Evolutionary conservation across 495 filamentous ascomycete species (phyloP).

Genomic region (Letharia lupina): DNA sequence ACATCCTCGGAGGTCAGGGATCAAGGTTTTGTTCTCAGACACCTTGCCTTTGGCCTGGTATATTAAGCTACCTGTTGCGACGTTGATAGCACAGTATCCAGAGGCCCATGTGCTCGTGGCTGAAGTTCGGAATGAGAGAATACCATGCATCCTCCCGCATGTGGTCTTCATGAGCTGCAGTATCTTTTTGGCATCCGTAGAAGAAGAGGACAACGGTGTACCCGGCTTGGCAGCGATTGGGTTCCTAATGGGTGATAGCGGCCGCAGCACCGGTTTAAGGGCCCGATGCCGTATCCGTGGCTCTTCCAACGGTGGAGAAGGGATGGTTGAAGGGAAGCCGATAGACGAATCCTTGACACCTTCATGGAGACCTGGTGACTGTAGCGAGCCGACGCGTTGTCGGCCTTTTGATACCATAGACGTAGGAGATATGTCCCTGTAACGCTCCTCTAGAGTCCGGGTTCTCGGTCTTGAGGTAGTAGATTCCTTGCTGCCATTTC

Average conservation of each 20-base stretch:
- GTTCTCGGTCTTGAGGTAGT: constrained; percentile 43
- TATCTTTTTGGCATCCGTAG: constrained; percentile 43
- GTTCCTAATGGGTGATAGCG: constrained; percentile 29
- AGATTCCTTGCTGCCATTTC: constrained; percentile 14
- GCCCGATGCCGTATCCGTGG: constrained; percentile 34
- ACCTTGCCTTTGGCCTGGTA: constrained; percentile 51
- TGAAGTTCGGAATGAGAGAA: constrained; percentile 50
- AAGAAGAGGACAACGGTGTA: constrained; percentile 49
- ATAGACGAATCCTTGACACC: constrained; percentile 38
- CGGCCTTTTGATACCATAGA: constrained; percentile 32
- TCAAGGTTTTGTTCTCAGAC: constrained; percentile 48
- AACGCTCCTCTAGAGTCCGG: constrained; percentile 41
- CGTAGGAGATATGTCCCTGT: constrained; percentile 36
- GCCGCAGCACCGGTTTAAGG: constrained; percentile 36
- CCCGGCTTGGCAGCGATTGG: constrained; percentile 31
- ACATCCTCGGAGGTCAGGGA: constrained; percentile 83
- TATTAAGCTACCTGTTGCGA: constrained; percentile 47
- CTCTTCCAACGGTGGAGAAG: constrained; percentile 32
- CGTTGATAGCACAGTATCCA: constrained; percentile 51
- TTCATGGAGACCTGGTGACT: constrained; percentile 28
- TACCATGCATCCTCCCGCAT: constrained; percentile 48
- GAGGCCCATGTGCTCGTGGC: constrained; percentile 44
- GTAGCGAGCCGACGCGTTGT: constrained; percentile 39
- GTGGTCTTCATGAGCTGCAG: constrained; percentile 51
- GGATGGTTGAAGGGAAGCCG: constrained; percentile 44